Conservation (phyloP, 202 grass and related monocot genomes). For the Saccharum hybrid region DNA sequence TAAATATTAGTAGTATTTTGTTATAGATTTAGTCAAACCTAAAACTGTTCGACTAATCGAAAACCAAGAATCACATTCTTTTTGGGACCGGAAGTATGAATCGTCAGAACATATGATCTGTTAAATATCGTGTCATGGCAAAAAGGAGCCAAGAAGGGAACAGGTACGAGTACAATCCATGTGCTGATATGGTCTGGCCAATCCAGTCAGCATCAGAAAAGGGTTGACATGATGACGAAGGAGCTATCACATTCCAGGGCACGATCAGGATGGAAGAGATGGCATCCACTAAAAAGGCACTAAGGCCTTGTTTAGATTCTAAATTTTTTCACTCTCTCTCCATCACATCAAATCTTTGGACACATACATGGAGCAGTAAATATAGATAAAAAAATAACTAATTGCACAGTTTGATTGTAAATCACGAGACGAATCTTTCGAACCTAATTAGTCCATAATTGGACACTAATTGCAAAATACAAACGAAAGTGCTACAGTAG, state of each 20-base stretch:
- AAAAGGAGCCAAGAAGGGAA: background rate
- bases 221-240: slow-evolving; percentile 3
- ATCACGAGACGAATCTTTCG: too few relatives aligned
- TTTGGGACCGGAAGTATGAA: background rate
- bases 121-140: background rate
- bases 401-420: too few relatives aligned
- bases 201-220: background rate
- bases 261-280: background rate
- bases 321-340: too few relatives aligned
- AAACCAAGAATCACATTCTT: too few relatives aligned
- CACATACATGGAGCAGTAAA: too few relatives aligned
- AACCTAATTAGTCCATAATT: too few relatives aligned
- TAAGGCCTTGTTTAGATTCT: too few relatives aligned
- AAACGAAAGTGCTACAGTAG: too few relatives aligned
- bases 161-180: background rate
- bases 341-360: too few relatives aligned
- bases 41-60: background rate
- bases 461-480: too few relatives aligned
- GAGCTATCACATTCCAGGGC: background rate
- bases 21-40: background rate
- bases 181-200: background rate
- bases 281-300: slow-evolving; percentile 13
- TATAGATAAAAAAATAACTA: too few relatives aligned
- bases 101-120: background rate
- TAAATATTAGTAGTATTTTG: background rate